Base-by-base conservation (phyloP, 2,329 filamentous ascomycete genomes). In the Rugonectria rugulosa region DNA sequence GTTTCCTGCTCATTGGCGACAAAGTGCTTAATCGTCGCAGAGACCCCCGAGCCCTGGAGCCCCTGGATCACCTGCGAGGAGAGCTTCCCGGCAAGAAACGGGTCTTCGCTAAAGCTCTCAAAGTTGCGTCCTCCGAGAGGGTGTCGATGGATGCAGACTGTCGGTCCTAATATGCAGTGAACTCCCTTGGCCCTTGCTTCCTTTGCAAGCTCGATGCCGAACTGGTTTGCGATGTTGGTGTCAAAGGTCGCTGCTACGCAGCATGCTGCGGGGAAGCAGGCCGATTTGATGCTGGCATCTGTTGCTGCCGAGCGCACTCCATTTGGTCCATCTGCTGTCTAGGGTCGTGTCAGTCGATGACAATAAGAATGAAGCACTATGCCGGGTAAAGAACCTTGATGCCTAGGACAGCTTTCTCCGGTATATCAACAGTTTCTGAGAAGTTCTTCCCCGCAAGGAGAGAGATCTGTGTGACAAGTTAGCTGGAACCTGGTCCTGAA, bases 161-260 rank as follows among this genome's bases (percentile, higher is more conserved):
- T 83, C 1, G 90, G 90, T 2, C 88, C 90, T 9, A 93, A 79
- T 62, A 89, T 84, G 14, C 90, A 82, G 63, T 91, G 87, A 8
- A 88, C 82, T 45, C 87, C 88, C 73, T 93, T 93, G 46, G 63
- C 67, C 12, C 66, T 62, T 1, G 70, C 65, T 38, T 76, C 87
- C 20, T 83, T 78, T n/a, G 81, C 86, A 53, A 89, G 79, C 15
- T 85, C 73, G 12, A 77, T 72, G 11, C 87, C 87, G 17, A 86
- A 78, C 45, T 81, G 72, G 41, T 81, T 72, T 26, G 88, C 77
- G 15, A 88, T 72, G 4, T 84, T 79, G 3, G 75, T 62, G 62
- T 89, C 85, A 76, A 85, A 89, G 8, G 85, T 88, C 9, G 86
- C 83, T 5, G 85, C 87, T 40, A 89, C 60, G 32, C 57, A 69